These are phyloP conservation scores for Aureobasidium mangrovei DNA, from an alignment of 2,329 filamentous ascomycete genomes.

Conservation along the genomic window DNA sequence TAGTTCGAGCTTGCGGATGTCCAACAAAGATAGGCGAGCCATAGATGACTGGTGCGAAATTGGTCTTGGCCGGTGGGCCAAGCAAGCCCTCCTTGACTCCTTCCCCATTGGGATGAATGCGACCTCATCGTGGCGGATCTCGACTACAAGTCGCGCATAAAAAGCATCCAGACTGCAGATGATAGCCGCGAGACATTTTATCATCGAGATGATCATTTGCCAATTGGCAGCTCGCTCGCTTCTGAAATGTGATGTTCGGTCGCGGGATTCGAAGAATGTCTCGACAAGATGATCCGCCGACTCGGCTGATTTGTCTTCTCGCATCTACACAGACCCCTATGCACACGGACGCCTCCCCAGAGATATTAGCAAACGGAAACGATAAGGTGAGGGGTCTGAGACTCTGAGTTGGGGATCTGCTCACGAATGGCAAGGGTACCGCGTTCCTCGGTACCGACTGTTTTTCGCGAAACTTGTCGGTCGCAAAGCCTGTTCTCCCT, in stretches of 20 bases:
- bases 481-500: neutral
- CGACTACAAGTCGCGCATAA: slow-evolving; percentile 8
- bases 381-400: neutral
- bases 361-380: slow-evolving; percentile 12
- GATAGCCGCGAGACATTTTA: slow-evolving; percentile 1
- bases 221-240: neutral
- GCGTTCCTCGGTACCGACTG: neutral
- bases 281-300: neutral
- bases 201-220: neutral
- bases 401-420: no score
- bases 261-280: neutral
- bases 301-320: neutral
- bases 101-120: slow-evolving; percentile 6
- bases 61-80: neutral
- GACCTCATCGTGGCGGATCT: slow-evolving; percentile 8
- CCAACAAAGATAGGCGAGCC: slow-evolving; percentile 5
- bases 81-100: slow-evolving; percentile 2
- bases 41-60: neutral
- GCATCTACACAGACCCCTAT: slow-evolving; percentile 3
- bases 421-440: neutral
- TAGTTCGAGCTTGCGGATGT: slow-evolving; percentile 2
- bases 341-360: slow-evolving; percentile 3
- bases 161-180: slow-evolving; percentile 5
- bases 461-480: neutral
- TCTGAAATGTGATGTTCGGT: neutral